phyloP scores from a whole-genome alignment of 1,284 basidiomycete species.

The Leccinum angustisporum region DNA sequence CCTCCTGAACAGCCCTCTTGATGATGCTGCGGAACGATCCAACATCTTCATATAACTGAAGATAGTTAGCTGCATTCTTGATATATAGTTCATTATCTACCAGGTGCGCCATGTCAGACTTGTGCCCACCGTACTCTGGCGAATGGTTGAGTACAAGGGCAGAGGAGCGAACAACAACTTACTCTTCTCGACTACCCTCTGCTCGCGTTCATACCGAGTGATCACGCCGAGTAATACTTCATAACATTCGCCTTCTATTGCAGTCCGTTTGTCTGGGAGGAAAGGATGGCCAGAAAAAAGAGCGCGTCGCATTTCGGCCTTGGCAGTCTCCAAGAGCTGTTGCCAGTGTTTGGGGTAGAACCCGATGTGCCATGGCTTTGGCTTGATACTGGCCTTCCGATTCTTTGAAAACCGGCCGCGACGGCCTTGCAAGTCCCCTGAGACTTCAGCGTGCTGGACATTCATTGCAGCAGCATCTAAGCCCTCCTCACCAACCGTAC shows the following conservation, averaged over 20 bases:
- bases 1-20: no score
- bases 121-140: background rate
- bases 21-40: no score
- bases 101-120: background rate
- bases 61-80: no score
- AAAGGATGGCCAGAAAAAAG: background rate
- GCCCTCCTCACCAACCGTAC: background rate
- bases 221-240: conserved; percentile 2
- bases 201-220: background rate
- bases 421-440: background rate
- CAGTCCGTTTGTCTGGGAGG: background rate
- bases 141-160: background rate
- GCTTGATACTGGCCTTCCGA: background rate
- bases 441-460: background rate
- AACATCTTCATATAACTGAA: no score
- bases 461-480: background rate
- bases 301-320: background rate
- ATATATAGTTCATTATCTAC: background rate
- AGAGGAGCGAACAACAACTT: background rate
- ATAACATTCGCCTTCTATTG: background rate
- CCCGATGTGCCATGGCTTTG: background rate
- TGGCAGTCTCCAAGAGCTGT: background rate
- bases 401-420: background rate
- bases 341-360: conserved; percentile 1
- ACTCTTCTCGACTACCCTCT: background rate